Base-by-base conservation (phyloP, 1,284 basidiomycete species). In the Sphagnurus paluster region DNA sequence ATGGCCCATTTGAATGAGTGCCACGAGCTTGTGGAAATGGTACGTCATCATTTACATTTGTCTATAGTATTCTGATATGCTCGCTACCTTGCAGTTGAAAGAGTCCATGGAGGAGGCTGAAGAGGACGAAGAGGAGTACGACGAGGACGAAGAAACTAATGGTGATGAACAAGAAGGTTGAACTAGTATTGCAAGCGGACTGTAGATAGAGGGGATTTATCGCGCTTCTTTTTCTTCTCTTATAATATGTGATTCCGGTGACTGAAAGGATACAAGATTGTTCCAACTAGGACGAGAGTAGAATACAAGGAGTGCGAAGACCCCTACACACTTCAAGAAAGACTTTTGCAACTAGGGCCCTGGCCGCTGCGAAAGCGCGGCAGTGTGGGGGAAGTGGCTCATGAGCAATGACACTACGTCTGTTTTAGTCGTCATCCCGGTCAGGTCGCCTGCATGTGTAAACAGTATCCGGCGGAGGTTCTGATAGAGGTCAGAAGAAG, bases 1-100 rank as follows among this genome's bases (percentile, higher is more conserved):
- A 92, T 94, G 75, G 96, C 96, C 4, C 93, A 98, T 66, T 72
- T 98, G 46, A 93, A 90, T 57, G 96, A 99, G 68, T 97, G 95
- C 51, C 95, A 98, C 62, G 95, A 98, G 70, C 75, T 96, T 42
- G 76, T 97, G 11, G 91, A 95, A 68, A 94, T 95, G 89, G 88
- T 89, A 54, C 37, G 76, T 66, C 39, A 42, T 35, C 19, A 9
- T 6, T 1, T 21, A 28, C 37, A 5, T 25, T 42, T 26, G 9
- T 39, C 21, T 39, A 26, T 23, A 34, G 9, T 11, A 19, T 9
- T 17, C 19, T 17, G 52, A 25, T 44, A n/a, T n/a, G n/a, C n/a
- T n/a, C n/a, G n/a, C 43, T 36, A 41, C 36, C 38, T 33, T 28
- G 34, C 48, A 90, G 88, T 67, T 90, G 49, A 90, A 85, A 59